Conservation (phyloP, 129 eudicot genomes). For the Arctium lappa region DNA sequence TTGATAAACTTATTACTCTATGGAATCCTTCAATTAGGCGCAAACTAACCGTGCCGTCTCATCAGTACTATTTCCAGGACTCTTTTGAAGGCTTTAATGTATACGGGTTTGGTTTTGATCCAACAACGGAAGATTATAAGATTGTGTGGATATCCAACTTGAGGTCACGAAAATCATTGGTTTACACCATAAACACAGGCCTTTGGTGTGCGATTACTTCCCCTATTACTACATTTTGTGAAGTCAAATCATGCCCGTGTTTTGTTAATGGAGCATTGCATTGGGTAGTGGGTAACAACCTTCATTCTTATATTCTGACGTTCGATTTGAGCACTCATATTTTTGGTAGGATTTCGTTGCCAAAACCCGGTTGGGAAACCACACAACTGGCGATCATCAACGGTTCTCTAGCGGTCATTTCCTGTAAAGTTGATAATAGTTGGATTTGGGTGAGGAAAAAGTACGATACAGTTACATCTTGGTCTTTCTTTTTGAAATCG, state of each 20-base stretch:
- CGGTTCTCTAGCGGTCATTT: neutral
- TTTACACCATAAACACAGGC: neutral
- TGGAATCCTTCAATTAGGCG: conserved; percentile 4
- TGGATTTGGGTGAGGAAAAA: conserved; percentile 2
- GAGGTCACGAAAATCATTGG: neutral
- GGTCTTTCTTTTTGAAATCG: neutral
- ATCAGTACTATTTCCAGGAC: neutral
- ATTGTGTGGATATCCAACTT: neutral
- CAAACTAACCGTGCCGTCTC: neutral
- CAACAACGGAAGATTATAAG: neutral
- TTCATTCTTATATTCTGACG: neutral
- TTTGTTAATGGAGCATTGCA: conserved; percentile 4
- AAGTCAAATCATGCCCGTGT: neutral
- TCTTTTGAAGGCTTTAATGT: no score
- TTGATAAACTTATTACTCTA: neutral
- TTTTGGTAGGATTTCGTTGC: neutral
- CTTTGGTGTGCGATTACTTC: neutral
- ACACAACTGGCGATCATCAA: neutral
- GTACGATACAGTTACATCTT: neutral
- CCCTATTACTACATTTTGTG: neutral
- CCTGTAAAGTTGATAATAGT: neutral
- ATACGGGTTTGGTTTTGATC: conserved; percentile 6
- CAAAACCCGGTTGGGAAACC: neutral
- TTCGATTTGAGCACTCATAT: neutral
- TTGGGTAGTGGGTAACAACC: neutral